Conservation (phyloP, 208 protist species). For the Porcisia deanei region DNA sequence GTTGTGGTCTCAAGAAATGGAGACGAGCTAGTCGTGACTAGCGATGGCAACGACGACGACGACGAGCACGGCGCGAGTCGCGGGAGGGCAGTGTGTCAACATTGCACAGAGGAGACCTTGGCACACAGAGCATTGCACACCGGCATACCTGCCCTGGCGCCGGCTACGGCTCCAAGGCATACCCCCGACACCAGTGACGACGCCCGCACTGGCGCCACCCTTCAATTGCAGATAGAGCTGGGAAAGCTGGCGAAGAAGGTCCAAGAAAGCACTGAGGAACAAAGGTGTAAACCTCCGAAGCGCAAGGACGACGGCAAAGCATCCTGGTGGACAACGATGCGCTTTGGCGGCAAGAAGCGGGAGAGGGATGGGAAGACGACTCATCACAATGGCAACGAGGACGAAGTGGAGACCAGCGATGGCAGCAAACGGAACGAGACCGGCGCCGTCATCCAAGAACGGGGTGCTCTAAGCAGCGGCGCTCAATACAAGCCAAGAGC, state of each 20-base stretch:
- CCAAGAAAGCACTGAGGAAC: constrained; percentile 38
- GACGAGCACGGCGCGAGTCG: background rate
- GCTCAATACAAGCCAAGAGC: constrained; percentile 7
- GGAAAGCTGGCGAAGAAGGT: constrained; percentile 45
- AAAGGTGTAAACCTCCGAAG: constrained; percentile 32
- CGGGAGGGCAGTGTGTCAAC: background rate
- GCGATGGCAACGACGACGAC: constrained; percentile 1
- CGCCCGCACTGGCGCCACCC: background rate
- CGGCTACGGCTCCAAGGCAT: background rate
- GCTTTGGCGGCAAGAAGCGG: constrained; percentile 22
- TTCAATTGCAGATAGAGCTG: constrained; percentile 35
- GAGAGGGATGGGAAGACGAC: constrained; percentile 14
- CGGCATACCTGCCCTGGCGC: background rate
- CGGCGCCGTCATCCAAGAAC: background rate
- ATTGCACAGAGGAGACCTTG: background rate
- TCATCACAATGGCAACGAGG: background rate
- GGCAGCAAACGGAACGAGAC: background rate
- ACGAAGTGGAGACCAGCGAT: constrained; percentile 2
- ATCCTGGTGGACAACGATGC: constrained; percentile 14
- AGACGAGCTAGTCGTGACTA: background rate
- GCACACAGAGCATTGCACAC: background rate
- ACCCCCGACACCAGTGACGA: constrained; percentile 1
- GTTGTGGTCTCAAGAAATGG: background rate
- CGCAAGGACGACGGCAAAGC: background rate
- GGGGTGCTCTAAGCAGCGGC: background rate